phyloP scores from a whole-genome alignment of 2,329 filamentous ascomycete species.

The Purpureocillium takamizusanense region DNA sequence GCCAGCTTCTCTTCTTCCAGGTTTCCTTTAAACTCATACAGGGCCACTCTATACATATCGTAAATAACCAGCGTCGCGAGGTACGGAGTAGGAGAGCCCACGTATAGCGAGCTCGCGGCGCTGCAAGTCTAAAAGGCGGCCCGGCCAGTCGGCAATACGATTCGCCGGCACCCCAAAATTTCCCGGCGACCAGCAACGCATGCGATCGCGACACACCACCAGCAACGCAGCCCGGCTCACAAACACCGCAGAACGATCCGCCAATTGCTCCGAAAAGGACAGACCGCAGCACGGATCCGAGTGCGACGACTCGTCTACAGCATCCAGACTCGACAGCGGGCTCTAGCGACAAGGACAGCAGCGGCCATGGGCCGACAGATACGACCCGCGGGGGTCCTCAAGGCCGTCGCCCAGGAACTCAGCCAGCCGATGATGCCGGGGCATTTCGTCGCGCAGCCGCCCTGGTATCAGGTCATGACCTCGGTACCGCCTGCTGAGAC shows the following conservation, averaged over 20 bases:
- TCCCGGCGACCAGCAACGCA: conserved; percentile 3
- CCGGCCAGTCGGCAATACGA: conserved; percentile 8
- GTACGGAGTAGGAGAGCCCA: too few relatives aligned
- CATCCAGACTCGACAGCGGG: too few relatives aligned
- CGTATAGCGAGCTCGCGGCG: too few relatives aligned
- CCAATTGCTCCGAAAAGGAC: conserved; percentile 1
- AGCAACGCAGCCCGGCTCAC: background rate
- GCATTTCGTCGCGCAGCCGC: conserved; percentile 23
- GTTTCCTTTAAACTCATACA: too few relatives aligned
- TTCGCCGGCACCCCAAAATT: conserved; percentile 13
- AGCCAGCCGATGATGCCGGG: conserved; percentile 27
- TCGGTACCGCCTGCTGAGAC: conserved; percentile 50
- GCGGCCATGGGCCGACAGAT: conserved; percentile 33
- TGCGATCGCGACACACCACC: background rate
- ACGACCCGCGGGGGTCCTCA: conserved; percentile 36
- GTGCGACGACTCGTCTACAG: too few relatives aligned
- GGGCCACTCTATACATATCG: too few relatives aligned
- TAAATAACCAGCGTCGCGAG: too few relatives aligned
- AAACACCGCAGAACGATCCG: background rate
- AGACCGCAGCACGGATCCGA: too few relatives aligned
- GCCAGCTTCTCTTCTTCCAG: too few relatives aligned
- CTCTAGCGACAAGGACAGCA: too few relatives aligned
- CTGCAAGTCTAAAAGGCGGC: too few relatives aligned
- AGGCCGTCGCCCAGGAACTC: conserved; percentile 34
- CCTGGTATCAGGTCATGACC: conserved; percentile 44